Percentiles rank a stretch among this genome's conserved stretches.
These are phyloP conservation scores for Sporopachydermia cereana DNA, from an alignment of 1,139 yeast genomes.

Conservation along the genomic window DNA sequence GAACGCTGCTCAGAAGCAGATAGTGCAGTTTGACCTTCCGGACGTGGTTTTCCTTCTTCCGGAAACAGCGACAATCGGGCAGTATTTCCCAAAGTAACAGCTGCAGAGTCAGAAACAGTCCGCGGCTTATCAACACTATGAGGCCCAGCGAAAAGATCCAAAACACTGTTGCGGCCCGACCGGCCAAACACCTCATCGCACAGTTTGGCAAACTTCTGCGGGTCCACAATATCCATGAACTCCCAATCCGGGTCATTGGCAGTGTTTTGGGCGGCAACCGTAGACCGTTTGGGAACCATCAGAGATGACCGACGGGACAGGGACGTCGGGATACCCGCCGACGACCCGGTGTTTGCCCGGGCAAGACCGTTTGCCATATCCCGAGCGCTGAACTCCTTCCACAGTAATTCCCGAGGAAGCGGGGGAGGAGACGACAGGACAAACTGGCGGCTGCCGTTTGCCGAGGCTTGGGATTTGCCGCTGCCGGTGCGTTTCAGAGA, in stretches of 20 bases:
- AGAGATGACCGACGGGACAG: neutral
- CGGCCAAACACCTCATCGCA: neutral
- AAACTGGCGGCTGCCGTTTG: conserved; percentile 5
- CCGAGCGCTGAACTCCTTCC: conserved; percentile 3
- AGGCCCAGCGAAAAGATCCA: neutral
- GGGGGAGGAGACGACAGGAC: conserved; percentile 8
- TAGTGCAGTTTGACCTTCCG: too few relatives aligned
- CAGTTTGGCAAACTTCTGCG: neutral
- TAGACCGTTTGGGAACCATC: conserved; percentile 1
- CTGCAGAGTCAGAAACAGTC: neutral
- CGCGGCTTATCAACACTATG: neutral
- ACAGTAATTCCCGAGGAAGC: conserved; percentile 5
- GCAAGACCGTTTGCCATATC: conserved; percentile 5
- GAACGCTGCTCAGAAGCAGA: too few relatives aligned
- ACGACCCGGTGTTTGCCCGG: conserved; percentile 1
- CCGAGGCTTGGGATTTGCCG: conserved; percentile 6
- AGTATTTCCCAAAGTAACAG: neutral
- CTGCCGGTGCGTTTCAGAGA: conserved; percentile 1
- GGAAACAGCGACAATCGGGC: neutral
- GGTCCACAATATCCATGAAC: conserved; percentile 1
- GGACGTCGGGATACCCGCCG: neutral
- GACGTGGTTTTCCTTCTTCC: too few relatives aligned
- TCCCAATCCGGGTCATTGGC: neutral
- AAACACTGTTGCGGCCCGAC: neutral
- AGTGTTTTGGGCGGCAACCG: neutral